Conservation (phyloP, 75 land plant genomes). For the Larix kaempferi region DNA sequence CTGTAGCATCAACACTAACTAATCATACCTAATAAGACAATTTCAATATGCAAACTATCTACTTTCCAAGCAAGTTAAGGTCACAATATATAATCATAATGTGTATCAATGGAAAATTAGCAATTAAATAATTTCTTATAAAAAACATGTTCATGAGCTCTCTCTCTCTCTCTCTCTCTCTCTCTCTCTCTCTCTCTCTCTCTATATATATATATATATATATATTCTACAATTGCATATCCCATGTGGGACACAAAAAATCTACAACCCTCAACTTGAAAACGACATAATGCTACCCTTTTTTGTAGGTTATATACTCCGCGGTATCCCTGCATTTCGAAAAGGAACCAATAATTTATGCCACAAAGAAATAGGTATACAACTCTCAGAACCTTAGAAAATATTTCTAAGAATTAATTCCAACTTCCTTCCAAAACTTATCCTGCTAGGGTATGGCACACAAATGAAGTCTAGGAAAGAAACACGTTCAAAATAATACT, state of each 20-base stretch:
- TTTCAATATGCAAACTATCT: background rate
- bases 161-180: no score
- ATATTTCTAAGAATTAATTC: background rate
- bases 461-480: background rate
- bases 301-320: conserved; percentile 85
- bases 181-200: no score
- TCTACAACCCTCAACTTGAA: background rate
- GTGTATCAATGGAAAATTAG: no score
- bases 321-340: conserved; percentile 90
- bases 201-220: no score
- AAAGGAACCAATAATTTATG: conserved; percentile 81
- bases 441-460: background rate
- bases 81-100: no score
- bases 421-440: background rate
- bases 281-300: conserved; percentile 33
- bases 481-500: background rate
- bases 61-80: no score
- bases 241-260: background rate
- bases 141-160: no score
- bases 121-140: no score
- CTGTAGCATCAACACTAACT: background rate
- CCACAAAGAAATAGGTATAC: conserved; percentile 7
- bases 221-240: background rate
- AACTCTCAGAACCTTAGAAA: background rate
- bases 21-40: background rate